phyloP scores from a whole-genome alignment of 2,329 filamentous ascomycete genomes.

The Zasmidium cellare region DNA sequence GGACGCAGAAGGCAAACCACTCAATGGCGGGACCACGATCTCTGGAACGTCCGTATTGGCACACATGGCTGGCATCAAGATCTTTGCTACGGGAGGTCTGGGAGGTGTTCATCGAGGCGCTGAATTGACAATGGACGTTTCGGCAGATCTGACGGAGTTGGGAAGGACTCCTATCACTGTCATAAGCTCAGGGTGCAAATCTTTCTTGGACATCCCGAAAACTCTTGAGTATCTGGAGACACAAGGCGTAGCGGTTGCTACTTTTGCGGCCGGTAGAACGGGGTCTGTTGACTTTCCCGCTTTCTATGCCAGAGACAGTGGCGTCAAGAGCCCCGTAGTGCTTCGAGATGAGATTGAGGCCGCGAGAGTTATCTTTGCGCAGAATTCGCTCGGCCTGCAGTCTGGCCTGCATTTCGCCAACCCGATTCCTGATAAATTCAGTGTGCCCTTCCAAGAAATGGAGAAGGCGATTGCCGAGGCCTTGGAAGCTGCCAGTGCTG shows the following conservation, averaged over 20 bases:
- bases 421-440: slow-evolving; percentile 71
- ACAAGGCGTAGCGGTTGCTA: slow-evolving; percentile 77
- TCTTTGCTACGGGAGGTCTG: slow-evolving; percentile 93
- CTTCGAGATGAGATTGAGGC: slow-evolving; percentile 77
- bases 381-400: slow-evolving; percentile 68
- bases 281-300: slow-evolving; percentile 81
- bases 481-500: slow-evolving; percentile 62
- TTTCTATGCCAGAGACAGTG: slow-evolving; percentile 90
- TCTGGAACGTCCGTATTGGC: slow-evolving; percentile 91
- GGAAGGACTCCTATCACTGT: slow-evolving; percentile 87
- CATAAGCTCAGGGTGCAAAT: slow-evolving; percentile 88
- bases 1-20: slow-evolving; percentile 64
- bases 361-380: slow-evolving; percentile 82
- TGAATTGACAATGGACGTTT: slow-evolving; percentile 86
- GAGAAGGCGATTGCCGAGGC: slow-evolving; percentile 68
- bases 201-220: slow-evolving; percentile 86
- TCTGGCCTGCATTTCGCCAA: slow-evolving; percentile 88
- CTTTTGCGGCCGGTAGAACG: slow-evolving; percentile 79
- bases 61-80: slow-evolving; percentile 78
- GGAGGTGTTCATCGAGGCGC: slow-evolving; percentile 92
- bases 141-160: slow-evolving; percentile 91
- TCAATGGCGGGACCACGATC: slow-evolving; percentile 90
- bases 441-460: slow-evolving; percentile 71
- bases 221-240: slow-evolving; percentile 81
- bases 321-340: slow-evolving; percentile 73